Percentiles rank a stretch among this genome's conserved stretches.
These are phyloP conservation scores for Trametes sp. DNA, from an alignment of 1,284 basidiomycete species.

Conservation along the genomic window DNA sequence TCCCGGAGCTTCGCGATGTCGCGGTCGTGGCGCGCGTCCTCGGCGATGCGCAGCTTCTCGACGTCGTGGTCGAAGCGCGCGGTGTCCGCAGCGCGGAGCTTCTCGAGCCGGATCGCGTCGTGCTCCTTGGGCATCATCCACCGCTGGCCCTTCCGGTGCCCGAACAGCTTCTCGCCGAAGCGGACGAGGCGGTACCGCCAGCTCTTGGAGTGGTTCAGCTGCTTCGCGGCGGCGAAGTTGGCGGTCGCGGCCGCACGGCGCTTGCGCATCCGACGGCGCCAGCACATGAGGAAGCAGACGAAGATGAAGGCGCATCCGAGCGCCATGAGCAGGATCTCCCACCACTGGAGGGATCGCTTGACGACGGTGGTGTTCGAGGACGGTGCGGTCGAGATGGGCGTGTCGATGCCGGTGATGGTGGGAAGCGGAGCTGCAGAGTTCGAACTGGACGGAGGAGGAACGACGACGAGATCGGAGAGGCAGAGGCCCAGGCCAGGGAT, in stretches of 20 bases:
- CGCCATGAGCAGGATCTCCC: slow-evolving; percentile 84
- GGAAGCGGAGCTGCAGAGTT: slow-evolving; percentile 57
- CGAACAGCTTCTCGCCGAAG: slow-evolving; percentile 65
- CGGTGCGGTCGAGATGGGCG: slow-evolving; percentile 49
- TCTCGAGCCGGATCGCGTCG: slow-evolving; percentile 52
- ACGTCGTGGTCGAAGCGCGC: slow-evolving; percentile 55
- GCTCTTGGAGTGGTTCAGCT: slow-evolving; percentile 50
- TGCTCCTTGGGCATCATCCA: slow-evolving; percentile 38
- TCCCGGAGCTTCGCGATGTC: slow-evolving; percentile 55
- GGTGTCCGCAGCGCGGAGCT: slow-evolving; percentile 56
- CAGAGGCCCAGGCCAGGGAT: slow-evolving; percentile 78
- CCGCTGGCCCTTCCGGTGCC: slow-evolving; percentile 47
- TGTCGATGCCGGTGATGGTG: slow-evolving; percentile 59
- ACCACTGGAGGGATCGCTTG: slow-evolving; percentile 63
- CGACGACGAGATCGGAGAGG: slow-evolving; percentile 74
- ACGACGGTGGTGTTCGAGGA: slow-evolving; percentile 33
- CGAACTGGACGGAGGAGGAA: slow-evolving; percentile 56
- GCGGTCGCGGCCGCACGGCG: slow-evolving; percentile 70
- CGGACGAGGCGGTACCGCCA: slow-evolving; percentile 65
- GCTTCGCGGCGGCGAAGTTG: slow-evolving; percentile 68
- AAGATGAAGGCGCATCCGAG: slow-evolving; percentile 83
- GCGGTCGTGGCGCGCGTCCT: slow-evolving; percentile 56
- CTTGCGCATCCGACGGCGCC: slow-evolving; percentile 73
- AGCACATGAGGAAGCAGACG: slow-evolving; percentile 66
- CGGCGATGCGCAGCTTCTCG: slow-evolving; percentile 58